Percentiles rank a stretch among this genome's conserved stretches.
phyloP scores from a whole-genome alignment of 2,329 filamentous ascomycete species.

The Pleoardoris graminearum region DNA sequence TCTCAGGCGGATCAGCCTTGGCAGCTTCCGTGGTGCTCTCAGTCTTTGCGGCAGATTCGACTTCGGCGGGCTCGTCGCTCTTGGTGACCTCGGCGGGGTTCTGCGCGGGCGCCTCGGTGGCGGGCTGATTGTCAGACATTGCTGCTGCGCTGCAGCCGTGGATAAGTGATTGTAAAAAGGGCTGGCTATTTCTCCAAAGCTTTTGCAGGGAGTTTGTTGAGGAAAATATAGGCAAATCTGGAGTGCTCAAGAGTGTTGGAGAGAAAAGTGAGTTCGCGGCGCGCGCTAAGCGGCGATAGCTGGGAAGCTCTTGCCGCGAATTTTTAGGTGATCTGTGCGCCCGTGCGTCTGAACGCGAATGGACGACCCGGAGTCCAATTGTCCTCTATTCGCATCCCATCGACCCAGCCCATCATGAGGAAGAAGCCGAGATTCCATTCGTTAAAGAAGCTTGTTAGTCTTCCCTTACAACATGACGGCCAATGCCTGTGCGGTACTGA shows the following conservation, averaged over 20 bases:
- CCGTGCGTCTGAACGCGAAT: background rate
- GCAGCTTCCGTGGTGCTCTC: slow-evolving; percentile 1
- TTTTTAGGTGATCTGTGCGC: slow-evolving; percentile 7
- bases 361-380: slow-evolving; percentile 6
- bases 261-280: slow-evolving; percentile 15
- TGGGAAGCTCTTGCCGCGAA: slow-evolving; percentile 8
- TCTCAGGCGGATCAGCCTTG: slow-evolving; percentile 5
- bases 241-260: slow-evolving; percentile 4
- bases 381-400: slow-evolving; percentile 12
- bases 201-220: background rate
- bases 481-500: too few species aligned
- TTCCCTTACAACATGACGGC: background rate
- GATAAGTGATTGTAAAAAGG: slow-evolving; percentile 10
- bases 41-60: slow-evolving; percentile 5
- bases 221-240: background rate
- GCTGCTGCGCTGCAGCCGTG: slow-evolving; percentile 10
- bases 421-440: slow-evolving; percentile 64
- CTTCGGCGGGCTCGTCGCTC: slow-evolving; percentile 11
- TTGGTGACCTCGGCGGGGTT: slow-evolving; percentile 25
- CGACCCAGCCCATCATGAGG: slow-evolving; percentile 44
- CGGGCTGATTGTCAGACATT: slow-evolving; percentile 29
- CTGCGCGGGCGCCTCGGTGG: slow-evolving; percentile 19
- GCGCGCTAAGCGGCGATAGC: slow-evolving; percentile 16
- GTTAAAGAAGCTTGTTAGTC: slow-evolving; percentile 65
- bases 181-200: slow-evolving; percentile 1